Base-by-base conservation (phyloP, 2,329 filamentous ascomycete genomes). In the Akanthomyces lecanii region DNA sequence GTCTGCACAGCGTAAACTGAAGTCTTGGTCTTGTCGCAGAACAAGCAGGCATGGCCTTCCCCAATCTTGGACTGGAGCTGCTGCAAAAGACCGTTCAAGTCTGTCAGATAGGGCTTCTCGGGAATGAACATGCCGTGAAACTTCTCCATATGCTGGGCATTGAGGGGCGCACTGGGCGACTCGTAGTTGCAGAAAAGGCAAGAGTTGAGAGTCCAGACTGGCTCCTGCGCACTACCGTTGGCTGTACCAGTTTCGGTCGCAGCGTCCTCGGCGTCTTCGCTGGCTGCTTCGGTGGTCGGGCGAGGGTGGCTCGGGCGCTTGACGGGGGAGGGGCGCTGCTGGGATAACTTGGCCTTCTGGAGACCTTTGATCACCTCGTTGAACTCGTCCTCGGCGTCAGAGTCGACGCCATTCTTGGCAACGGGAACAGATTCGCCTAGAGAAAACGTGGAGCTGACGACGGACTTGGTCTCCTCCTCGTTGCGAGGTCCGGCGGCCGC, bases 41-140 rank as follows among this genome's bases (percentile, higher is more conserved):
- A 92, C 53, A 99, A 76, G 74, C 95, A 99, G 74, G 96, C 89
- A 72, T 92, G 87, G 65, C 89, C 85, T 64, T 92, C 85, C 65
- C 88, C 84, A 47, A 99, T 88, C 68, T 92, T 96, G 66, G 88
- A 82, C 71, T 92, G 88, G 16, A 99, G 81, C 66, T 92, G 88
- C 61, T 82, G 82, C 65, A 99, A 78, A 56, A 99, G 79, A 1
- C 93, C 93, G 65, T 96, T 89, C 3, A 95, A 74, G 70, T 99
- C 85, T 5, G 90, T 86, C 2, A 99, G 79, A 70, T 92, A 99
- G 38, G 88, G 79, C 76, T 87, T 90, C 74, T 99, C 95, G 0
- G 95, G 95, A 65, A 99, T 89, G 76, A 98, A 97, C 87, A 97
- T 92, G 79, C 94, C 92, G 73, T 99, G 95, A 70, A 89, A 88